Evolutionary conservation across 148 eudicot genomes (phyloP), one percentile per base, ranked within the genome.

Genomic region (Chenopodium suecicum): DNA sequence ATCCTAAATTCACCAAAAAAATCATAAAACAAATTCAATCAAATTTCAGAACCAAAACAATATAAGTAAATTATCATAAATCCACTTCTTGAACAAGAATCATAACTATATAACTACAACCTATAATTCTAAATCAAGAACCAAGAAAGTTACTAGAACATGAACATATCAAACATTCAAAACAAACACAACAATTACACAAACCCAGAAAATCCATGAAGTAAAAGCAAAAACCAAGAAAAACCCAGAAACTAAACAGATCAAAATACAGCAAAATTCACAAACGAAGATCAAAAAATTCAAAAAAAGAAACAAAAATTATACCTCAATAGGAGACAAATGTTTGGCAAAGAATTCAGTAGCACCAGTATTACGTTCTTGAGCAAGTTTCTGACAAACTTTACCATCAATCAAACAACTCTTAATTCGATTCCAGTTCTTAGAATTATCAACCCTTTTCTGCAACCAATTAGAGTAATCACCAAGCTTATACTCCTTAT

Each of bases 381-480:
- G 80, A 1, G 83, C 82, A 75, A 90, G 80, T 76, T 83, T 91
- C 86, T 89, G 74, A 80, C 99, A 96, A 81, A 94, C 90, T 83
- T 91, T 90, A 16, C 93, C 88, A 83, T 91, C 97, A 74, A 74
- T 31, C 90, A 96, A 89, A 85, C 98, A 96, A 78, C 94, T 94
- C 88, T 19, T 85, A 66, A 96, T 90, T 80, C 77, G 82, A 22
- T 81, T 82, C 99, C 99, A 96, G 48, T 94, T 89, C 84, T 91
- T 89, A 12, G 69, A n/a, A 78, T 68, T 75, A 4, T 34, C 86
- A 2, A 96, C 99, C 72, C 99, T 84, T 37, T 94, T 96, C 84
- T 90, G 97, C 87, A 96, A 70, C 99, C 99, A 96, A 74, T 90
- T 81, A 0, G 98, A 94, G 73, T 94, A 96, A 83, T 96, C 99